Conservation (phyloP, 192 early-diverging fungal species). For the Rhizophagus sp. region DNA sequence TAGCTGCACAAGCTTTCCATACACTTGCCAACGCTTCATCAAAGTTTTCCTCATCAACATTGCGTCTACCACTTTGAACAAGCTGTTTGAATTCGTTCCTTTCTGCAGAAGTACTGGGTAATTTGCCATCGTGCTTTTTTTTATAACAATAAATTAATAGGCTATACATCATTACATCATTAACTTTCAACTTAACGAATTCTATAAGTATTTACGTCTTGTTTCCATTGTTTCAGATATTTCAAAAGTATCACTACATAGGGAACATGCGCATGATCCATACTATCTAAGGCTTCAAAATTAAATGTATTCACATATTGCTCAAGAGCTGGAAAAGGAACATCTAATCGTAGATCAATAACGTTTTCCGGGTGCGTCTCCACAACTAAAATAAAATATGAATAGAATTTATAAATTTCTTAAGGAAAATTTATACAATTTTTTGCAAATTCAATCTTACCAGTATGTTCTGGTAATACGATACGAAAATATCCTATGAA, state of each 20-base stretch:
- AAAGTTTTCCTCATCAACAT: conserved; percentile 85
- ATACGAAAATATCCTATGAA: conserved; percentile 77
- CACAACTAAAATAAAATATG: conserved; percentile 60
- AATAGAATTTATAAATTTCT: conserved; percentile 11
- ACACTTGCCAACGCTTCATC: conserved; percentile 76
- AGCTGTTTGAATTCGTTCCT: conserved; percentile 66
- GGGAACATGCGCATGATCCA: conserved; percentile 81
- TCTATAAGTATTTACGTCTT: conserved; percentile 42
- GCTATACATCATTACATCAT: not conserved
- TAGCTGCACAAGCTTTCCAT: conserved; percentile 62
- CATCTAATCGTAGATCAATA: conserved; percentile 80
- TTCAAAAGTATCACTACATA: conserved; percentile 81
- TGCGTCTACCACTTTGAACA: conserved; percentile 57
- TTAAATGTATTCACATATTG: conserved; percentile 67
- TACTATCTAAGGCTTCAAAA: conserved; percentile 62
- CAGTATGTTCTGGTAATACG: conserved; percentile 72
- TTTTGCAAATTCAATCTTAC: conserved; percentile 49
- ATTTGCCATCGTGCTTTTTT: conserved; percentile 54
- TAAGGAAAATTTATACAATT: conserved; percentile 10
- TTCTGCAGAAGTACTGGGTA: conserved; percentile 62
- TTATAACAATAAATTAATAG: not conserved
- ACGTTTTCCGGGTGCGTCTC: conserved; percentile 84
- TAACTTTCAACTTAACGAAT: no score
- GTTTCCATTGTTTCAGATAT: conserved; percentile 74
- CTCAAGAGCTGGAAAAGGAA: conserved; percentile 75